Conservation (phyloP, 441 rosid species). For the Raphanus hybrid region DNA sequence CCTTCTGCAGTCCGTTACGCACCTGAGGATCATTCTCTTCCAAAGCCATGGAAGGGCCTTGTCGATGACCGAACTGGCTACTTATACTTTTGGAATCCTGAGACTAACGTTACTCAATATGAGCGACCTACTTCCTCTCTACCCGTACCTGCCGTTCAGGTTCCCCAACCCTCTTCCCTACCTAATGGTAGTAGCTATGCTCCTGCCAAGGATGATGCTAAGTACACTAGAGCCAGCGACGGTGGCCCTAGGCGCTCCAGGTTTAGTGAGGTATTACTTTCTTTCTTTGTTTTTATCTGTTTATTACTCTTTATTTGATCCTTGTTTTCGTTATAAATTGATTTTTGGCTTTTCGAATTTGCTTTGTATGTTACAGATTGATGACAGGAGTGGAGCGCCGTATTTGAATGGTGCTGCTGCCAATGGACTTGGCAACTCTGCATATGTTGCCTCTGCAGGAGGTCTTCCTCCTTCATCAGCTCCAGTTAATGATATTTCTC, state of each 20-base stretch:
- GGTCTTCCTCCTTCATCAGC: slow-evolving; percentile 46
- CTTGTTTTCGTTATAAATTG: background rate
- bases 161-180: background rate
- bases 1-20: slow-evolving; percentile 70
- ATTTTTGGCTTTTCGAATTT: background rate
- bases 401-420: background rate
- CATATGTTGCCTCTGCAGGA: background rate
- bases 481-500: slow-evolving; percentile 48
- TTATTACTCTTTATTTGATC: background rate
- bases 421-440: background rate
- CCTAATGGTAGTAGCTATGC: background rate
- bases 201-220: background rate
- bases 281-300: background rate
- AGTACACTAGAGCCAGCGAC: background rate
- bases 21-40: slow-evolving; percentile 89
- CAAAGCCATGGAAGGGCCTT: slow-evolving; percentile 94
- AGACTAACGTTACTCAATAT: slow-evolving; percentile 89
- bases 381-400: background rate
- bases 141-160: background rate
- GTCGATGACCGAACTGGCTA: slow-evolving; percentile 86
- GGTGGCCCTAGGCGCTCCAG: background rate
- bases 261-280: background rate
- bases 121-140: slow-evolving; percentile 57
- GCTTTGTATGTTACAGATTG: background rate
- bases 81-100: slow-evolving; percentile 92